Evolutionary conservation across 2,329 filamentous ascomycete species (phyloP).

Genomic region (Coleophoma crateriformis): DNA sequence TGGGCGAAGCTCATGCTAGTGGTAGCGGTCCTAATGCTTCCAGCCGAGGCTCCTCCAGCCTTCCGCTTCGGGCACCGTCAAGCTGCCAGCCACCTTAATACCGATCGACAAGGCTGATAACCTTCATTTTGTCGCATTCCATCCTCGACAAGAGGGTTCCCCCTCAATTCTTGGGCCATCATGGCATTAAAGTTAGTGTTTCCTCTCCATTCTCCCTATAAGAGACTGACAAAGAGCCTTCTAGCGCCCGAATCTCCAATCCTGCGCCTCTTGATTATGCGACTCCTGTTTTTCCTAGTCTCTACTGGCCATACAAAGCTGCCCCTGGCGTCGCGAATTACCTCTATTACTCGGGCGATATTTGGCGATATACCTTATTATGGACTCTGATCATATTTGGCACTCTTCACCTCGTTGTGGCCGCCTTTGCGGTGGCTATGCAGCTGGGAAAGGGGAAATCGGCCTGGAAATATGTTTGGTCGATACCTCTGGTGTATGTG

Average conservation of each 20-base stretch:
- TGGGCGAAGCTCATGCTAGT: no score
- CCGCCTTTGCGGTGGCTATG: constrained; percentile 53
- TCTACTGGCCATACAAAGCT: constrained; percentile 54
- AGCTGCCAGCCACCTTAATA: not conserved
- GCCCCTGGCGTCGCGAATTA: constrained; percentile 35
- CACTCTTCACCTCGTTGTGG: constrained; percentile 52
- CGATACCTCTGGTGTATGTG: constrained; percentile 54
- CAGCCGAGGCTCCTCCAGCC: constrained; percentile 12
- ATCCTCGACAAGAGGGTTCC: not conserved
- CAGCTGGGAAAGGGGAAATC: constrained; percentile 36
- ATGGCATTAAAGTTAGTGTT: constrained; percentile 15
- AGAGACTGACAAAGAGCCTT: constrained; percentile 3
- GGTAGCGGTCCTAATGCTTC: no score
- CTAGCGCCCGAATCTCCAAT: constrained; percentile 17
- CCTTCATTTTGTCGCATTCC: not conserved
- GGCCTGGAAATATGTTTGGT: constrained; percentile 39
- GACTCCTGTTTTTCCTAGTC: constrained; percentile 58
- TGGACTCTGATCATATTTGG: constrained; percentile 65
- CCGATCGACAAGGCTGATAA: not conserved
- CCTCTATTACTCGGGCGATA: constrained; percentile 58
- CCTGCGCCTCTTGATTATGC: constrained; percentile 42
- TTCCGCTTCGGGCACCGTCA: constrained; percentile 2
- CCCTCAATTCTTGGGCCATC: not conserved
- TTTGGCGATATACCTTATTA: constrained; percentile 64
- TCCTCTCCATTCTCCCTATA: not conserved